These are phyloP conservation scores for Skeletonema tropicum DNA, from an alignment of 108 stramenopile genomes.

Conservation along the genomic window DNA sequence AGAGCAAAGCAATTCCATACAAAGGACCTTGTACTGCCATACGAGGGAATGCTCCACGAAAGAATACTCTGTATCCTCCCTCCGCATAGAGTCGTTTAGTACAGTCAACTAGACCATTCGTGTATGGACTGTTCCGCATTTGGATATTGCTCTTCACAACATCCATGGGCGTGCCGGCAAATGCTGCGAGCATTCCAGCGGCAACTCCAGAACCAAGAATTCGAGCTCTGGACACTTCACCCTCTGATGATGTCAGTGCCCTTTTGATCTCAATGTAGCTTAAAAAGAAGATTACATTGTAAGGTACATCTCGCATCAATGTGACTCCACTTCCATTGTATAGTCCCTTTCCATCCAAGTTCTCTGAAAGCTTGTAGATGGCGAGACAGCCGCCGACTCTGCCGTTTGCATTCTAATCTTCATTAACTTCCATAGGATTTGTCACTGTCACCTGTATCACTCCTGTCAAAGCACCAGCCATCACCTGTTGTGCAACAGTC, in stretches of 20 bases:
- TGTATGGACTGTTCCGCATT: constrained; percentile 26
- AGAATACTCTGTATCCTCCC: constrained; percentile 34
- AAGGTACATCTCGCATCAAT: constrained; percentile 61
- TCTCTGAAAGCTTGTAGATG: constrained; percentile 44
- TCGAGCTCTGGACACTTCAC: constrained; percentile 12
- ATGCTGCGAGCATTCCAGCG: constrained; percentile 57
- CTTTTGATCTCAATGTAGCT: constrained; percentile 54
- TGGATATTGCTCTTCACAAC: constrained; percentile 55
- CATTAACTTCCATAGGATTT: constrained; percentile 72
- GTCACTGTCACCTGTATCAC: constrained; percentile 68
- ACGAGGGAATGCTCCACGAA: constrained; percentile 45
- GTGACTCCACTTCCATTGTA: constrained; percentile 66
- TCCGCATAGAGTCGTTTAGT: constrained; percentile 22
- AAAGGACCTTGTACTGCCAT: constrained; percentile 54
- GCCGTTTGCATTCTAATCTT: constrained; percentile 72
- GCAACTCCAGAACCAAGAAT: constrained; percentile 52
- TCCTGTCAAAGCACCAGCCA: constrained; percentile 67
- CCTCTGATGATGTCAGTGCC: constrained; percentile 15
- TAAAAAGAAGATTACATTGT: constrained; percentile 63
- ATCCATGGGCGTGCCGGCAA: constrained; percentile 47
- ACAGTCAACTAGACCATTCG: constrained; percentile 28
- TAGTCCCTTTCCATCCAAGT: constrained; percentile 55
- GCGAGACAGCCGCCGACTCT: background rate
- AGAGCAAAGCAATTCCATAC: constrained; percentile 54
- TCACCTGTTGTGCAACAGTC: constrained; percentile 35